Evolutionary conservation across 2,329 filamentous ascomycete species (phyloP).

Genomic region (Biscogniauxia marginata): DNA sequence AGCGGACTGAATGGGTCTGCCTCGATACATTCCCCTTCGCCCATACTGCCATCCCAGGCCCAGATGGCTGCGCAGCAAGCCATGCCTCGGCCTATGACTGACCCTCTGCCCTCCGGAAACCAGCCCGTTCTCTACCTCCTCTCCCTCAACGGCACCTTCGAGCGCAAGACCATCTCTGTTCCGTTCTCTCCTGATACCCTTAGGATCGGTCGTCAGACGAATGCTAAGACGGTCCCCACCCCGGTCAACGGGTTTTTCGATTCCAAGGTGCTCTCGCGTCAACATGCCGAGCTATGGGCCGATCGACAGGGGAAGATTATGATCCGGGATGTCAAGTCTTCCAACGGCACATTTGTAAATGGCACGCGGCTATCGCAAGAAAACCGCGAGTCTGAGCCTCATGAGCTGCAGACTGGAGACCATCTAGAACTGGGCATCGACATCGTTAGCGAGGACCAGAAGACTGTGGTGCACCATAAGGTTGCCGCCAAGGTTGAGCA

Average conservation of each 20-base stretch:
- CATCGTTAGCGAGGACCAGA: conserved; percentile 97
- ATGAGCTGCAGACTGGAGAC: conserved; percentile 88
- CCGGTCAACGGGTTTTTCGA: conserved; percentile 94
- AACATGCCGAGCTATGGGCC: conserved; percentile 96
- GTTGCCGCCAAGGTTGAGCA: conserved; percentile 96
- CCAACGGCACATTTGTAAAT: conserved; percentile 98
- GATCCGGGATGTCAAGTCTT: conserved; percentile 97
- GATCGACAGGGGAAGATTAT: conserved; percentile 81
- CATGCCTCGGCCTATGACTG: conserved; percentile 64
- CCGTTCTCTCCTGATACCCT: conserved; percentile 93
- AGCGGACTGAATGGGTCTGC: conserved; percentile 45
- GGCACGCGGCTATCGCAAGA: conserved; percentile 85
- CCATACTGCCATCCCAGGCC: conserved; percentile 37
- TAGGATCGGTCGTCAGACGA: conserved; percentile 93
- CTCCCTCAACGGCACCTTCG: conserved; percentile 94
- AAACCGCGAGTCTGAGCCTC: conserved; percentile 93
- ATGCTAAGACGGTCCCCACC: conserved; percentile 91
- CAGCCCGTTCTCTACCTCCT: conserved; percentile 81
- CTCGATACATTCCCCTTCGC: conserved; percentile 39
- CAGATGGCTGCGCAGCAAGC: conserved; percentile 42
- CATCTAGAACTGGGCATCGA: conserved; percentile 95
- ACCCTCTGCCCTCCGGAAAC: conserved; percentile 60
- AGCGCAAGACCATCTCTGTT: conserved; percentile 92
- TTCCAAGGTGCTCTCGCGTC: conserved; percentile 92
- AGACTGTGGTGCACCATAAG: conserved; percentile 97